Evolutionary conservation across 139 green algal species (phyloP).

Genomic region (Haematococcus lacustris): DNA sequence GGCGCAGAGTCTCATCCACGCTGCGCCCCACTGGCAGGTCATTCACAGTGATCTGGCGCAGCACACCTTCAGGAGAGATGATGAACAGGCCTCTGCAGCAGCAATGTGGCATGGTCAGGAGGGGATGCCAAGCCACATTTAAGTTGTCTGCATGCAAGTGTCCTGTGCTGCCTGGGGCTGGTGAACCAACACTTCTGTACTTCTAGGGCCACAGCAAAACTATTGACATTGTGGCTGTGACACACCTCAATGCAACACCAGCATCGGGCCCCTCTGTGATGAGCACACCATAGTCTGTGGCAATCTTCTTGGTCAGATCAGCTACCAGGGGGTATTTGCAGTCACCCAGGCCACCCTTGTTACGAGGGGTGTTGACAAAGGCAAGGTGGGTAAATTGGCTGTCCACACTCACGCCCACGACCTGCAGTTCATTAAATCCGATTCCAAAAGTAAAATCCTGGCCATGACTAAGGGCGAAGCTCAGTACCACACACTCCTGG

Average conservation of each 20-base stretch:
- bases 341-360: conserved; percentile 88
- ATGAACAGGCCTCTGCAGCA: conserved; percentile 75
- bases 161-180: too few species aligned
- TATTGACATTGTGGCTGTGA: too few species aligned
- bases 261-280: conserved; percentile 64
- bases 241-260: conserved; percentile 57
- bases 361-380: conserved; percentile 90
- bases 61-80: conserved; percentile 81
- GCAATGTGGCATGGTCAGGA: too few species aligned
- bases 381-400: conserved; percentile 96
- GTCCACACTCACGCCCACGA: conserved; percentile 83
- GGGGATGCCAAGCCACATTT: too few species aligned
- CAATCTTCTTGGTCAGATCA: conserved; percentile 88
- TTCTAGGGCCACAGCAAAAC: too few species aligned
- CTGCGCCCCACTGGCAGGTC: conserved; percentile 86
- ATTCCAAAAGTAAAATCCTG: not conserved
- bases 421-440: conserved; percentile 20
- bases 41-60: conserved; percentile 97
- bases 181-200: too few species aligned
- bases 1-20: conserved; percentile 91
- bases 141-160: too few species aligned
- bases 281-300: conserved; percentile 82
- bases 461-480: not conserved
- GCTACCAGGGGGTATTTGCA: conserved; percentile 92
- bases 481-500: not conserved